Percentiles rank a stretch among this genome's conserved stretches.
These are phyloP conservation scores for Oidiodendron maius DNA, from an alignment of 495 filamentous ascomycete genomes.

Conservation along the genomic window DNA sequence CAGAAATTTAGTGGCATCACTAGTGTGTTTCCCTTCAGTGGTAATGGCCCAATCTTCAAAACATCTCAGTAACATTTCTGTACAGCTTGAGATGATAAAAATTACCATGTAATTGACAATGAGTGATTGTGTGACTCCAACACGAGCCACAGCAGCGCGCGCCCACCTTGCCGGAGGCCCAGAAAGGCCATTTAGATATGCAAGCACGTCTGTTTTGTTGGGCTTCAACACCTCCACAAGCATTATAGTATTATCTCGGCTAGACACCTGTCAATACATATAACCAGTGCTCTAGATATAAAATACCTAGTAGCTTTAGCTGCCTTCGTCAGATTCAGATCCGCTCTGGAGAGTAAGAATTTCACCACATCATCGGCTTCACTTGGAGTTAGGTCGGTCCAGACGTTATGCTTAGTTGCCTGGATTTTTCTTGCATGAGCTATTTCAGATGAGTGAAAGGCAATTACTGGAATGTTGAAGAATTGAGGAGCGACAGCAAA, in stretches of 20 bases:
- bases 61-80: neutral
- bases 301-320: constrained; percentile 28
- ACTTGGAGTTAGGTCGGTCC: constrained; percentile 22
- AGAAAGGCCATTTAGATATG: constrained; percentile 34
- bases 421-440: neutral
- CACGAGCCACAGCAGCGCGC: constrained; percentile 35
- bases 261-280: constrained; percentile 7
- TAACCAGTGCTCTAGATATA: constrained; percentile 25
- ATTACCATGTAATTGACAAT: constrained; percentile 15
- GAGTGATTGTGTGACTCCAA: constrained; percentile 31
- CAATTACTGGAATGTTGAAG: neutral
- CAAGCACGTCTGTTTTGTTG: constrained; percentile 45
- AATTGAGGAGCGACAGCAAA: neutral
- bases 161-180: constrained; percentile 38
- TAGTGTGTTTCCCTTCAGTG: constrained; percentile 30
- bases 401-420: constrained; percentile 32
- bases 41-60: constrained; percentile 34
- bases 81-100: neutral
- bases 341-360: constrained; percentile 28
- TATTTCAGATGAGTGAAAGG: neutral
- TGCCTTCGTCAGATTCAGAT: constrained; percentile 31
- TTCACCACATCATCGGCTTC: constrained; percentile 27
- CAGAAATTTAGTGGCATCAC: constrained; percentile 33
- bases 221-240: constrained; percentile 43
- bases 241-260: neutral